Base-by-base conservation (phyloP, 768 basidiomycete genomes). In the Podaxis rugospora region DNA sequence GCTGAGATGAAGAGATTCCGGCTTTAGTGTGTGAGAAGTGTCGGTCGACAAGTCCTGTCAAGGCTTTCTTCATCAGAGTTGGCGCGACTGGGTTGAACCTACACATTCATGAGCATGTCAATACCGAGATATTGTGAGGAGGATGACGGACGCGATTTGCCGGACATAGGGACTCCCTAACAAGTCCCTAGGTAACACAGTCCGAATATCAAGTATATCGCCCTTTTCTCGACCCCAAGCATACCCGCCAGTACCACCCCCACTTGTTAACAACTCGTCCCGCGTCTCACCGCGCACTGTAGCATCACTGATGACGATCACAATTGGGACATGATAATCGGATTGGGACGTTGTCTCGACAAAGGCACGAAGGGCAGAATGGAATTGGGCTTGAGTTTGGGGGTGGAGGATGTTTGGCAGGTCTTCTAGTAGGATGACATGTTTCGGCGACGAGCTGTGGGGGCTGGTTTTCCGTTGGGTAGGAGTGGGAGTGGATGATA, bases 81-180 rank as follows among this genome's bases (percentile, higher is more conserved):
- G 86, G 81, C 0, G 97, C 94, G 51, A 99, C 88, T 0, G 96
- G 89, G 64, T 97, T 93, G 75, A 98, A 98, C 47, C 95, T 96
- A 62, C 6, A 36, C 57, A 27, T 55, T 46, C 13, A 32, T 49
- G 14, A 50, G 44, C 27, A 64, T 46, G 36, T 23, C 44, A 32
- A 40, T n/a, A 51, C 18, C 54, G 42, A 6, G 16, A 58, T 23
- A 36, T 28, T 47, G 58, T n/a, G 39, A 18, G 37, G 46, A 25
- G 21, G 25, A 42, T 27, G 14, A 76, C 85, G 50, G 69, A 95
- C 95, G 79, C 78, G 57, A 98, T 88, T 64, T 90, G 83, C n/a
- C 84, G 86, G 56, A 93, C 89, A 66, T 84, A 91, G 0, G 88
- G 87, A 4, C 88, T 84, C n/a, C 79, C 72, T 27, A 92, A 69